Evolutionary conservation across 768 basidiomycete species (phyloP), one percentile per base, ranked within the genome.

Genomic region (Rhizopogon vulgaris): DNA sequence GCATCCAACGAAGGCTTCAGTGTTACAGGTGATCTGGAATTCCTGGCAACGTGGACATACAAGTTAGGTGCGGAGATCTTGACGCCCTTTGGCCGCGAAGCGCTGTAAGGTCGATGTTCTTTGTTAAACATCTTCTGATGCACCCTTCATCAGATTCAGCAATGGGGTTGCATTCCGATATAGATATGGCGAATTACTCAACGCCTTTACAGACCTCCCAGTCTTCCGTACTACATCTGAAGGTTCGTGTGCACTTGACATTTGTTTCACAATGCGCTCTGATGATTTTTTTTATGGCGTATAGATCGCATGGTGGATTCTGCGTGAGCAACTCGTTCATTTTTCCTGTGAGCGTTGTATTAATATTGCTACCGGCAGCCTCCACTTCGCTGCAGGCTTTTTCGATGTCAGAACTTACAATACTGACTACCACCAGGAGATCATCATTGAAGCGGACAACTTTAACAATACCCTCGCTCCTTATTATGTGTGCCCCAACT

Each of bases 341-440:
- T 11, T 3, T 36, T 54, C n/a, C n/a, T 10, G 25, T 6, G 28
- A 66, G 62, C 3, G 64, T 65, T 34, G 11, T 28, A 2, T 63
- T 1, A 11, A 32, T 42, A 30, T 18, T 24, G 8, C 17, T 18
- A 37, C 18, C 9, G 2, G 6, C 28, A 69, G 65, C 8, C 67
- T 76, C 45, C 75, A 79, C 59, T 79, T 79, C 58, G 76, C 76
- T 1, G 72, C 76, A 10, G 77, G 78, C n/a, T 76, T 77, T 66
- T 74, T 73, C 48, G 73, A 73, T 10, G 65, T 76, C 24, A 74
- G 74, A 25, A 65, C 63, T 4, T 77, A 73, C 30, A 64, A 53
- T 48, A 56, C 52, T 15, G 56, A 74, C 40, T 79, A 77, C 59
- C 73, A 78, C 54, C 72, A 79, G 54, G 68, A 71, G 37, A 73